Base-by-base conservation (phyloP, 371 early-diverging fungal genomes). In the Mortierella sp. region DNA sequence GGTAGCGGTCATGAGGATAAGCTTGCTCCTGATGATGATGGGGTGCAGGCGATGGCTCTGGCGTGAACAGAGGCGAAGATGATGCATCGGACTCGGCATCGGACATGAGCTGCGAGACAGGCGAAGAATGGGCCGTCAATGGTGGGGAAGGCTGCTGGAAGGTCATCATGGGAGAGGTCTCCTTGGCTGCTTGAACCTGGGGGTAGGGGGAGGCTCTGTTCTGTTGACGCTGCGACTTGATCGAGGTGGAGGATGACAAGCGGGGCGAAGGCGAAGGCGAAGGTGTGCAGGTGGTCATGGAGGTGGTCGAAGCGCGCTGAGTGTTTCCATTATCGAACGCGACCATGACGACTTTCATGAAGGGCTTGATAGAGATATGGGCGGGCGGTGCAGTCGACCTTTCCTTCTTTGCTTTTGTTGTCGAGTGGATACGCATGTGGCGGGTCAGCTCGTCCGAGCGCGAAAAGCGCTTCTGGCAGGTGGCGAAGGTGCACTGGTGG, bases 401-500 rank as follows among this genome's bases (percentile, higher is more conserved):
- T 43, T 76, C 76, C 66, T 76, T 76, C 65, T 76, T 76, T 34
- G 76, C 61, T 58, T 76, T 76, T 45, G 68, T 76, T 17, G 82
- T 81, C 14, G 84, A 83, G 74, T 92, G 93, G 60, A 91, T 92
- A 60, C 89, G 88, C 68, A 87, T 86, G 83, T 95, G 95, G 40
- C 92, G 85, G 45, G 92, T 91, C 46, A 97, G 80, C 81, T 96
- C 95, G 80, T 96, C 97, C 28, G 93, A 92, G 34, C 95, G 89
- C 45, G 94, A 91, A 81, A 96, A 96, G 13, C 91, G 85, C 79
- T 94, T 95, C 52, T 86, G 86, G 76, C 96, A 96, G 46, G 88
- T 88, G n/a, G 85, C 79, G 62, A 86, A 88, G 19, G 86, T 84
- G 81, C 96, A 96, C 60, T 87, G 89, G 79, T 90, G 92, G 24